Evolutionary conservation across 2,329 filamentous ascomycete genomes (phyloP), one percentile per base, ranked within the genome.

Genomic region (Canariomyces notabilis): DNA sequence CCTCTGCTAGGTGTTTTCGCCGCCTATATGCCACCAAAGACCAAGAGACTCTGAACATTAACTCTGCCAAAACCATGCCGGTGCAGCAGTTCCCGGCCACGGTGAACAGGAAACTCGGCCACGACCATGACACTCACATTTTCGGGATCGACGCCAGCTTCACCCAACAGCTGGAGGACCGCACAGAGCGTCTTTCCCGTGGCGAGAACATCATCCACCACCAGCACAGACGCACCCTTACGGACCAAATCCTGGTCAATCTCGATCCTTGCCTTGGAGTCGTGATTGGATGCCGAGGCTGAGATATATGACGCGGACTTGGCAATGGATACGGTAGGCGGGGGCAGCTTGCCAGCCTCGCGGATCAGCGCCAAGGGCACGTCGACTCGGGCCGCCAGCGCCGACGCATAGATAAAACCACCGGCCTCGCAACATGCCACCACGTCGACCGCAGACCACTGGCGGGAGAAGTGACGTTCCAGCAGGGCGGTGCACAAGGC

Each of bases 141-240:
- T 32, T 71, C 64, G 0, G 48, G 29, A n/a, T 37, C 7, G 14
- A 80, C 51, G 0, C 72, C 71, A 49, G 64, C 68, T 54, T 73
- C 39, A 1, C 33, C 11, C 20, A 82, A 57, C 2, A 83, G 62
- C 53, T 67, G 52, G 26, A 83, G 54, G 29, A 79, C 66, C 6
- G 74, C 75, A 58, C 65, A 72, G 31, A 82, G 69, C 2, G 78
- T 82, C 53, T 67, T 53, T 1, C 77, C 78, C 0, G 73, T 76
- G 5, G 79, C 68, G 46, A 83, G 70, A 21, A 80, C 77, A 60
- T 83, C 79, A 48, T 83, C 79, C 5, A 83, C 67, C 0, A 82
- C 68, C n/a, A 82, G 65, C 9, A 82, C 71, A 4, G 64, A 65
- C 4, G 59, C 62, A 1, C 62, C 68, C 29, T 20, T 56, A 0